Evolutionary conservation across 352 stramenopile species (phyloP).

Genomic region (Phytophthora chlamydospora): DNA sequence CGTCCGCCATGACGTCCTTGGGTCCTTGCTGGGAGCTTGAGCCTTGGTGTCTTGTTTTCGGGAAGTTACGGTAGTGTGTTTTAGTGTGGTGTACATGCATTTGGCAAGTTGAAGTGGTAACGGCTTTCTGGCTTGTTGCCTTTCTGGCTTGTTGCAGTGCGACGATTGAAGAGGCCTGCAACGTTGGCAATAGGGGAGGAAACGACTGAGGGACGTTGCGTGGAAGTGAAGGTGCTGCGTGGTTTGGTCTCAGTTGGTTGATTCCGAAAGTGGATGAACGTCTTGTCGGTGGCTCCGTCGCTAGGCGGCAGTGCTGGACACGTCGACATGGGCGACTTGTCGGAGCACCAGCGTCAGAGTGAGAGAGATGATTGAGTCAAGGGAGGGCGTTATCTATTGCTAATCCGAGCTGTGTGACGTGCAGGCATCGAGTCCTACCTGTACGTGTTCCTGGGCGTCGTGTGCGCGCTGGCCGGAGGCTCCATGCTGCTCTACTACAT

Average conservation of each 20-base stretch:
- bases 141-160: neutral
- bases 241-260: conserved; percentile 1
- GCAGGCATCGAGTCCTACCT: conserved; percentile 66
- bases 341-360: conserved; percentile 29
- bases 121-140: too few species aligned
- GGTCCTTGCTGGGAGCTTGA: conserved; percentile 4
- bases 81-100: too few species aligned
- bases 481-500: conserved; percentile 68
- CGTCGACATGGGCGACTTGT: conserved; percentile 7
- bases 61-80: too few species aligned
- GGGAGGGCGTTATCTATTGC: neutral
- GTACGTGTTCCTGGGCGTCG: conserved; percentile 75
- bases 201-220: conserved; percentile 17
- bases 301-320: conserved; percentile 10
- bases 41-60: too few species aligned
- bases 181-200: conserved; percentile 8
- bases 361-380: neutral
- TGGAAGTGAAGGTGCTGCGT: neutral
- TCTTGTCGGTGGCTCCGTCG: conserved; percentile 1
- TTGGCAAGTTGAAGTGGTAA: conserved; percentile 1
- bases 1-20: conserved; percentile 11
- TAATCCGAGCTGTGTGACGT: neutral
- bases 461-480: conserved; percentile 47
- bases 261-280: conserved; percentile 11
- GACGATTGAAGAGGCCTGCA: conserved; percentile 18